phyloP scores from a whole-genome alignment of 768 basidiomycete species.

The Boletus insuetus region DNA sequence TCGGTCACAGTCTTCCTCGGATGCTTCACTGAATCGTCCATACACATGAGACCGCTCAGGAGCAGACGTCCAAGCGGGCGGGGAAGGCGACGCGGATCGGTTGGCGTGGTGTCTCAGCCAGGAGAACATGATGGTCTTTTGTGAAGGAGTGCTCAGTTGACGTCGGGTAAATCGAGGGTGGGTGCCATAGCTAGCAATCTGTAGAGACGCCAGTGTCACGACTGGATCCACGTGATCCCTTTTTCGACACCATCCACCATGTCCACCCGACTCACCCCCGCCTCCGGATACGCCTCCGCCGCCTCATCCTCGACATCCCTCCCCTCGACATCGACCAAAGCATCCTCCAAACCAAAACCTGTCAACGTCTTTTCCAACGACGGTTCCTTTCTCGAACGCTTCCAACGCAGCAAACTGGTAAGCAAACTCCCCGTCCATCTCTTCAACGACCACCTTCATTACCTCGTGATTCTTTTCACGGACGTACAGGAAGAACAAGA shows the following conservation, averaged over 20 bases:
- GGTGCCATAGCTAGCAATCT: no score
- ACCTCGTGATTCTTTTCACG: neutral
- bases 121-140: no score
- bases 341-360: constrained; percentile 39
- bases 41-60: constrained; percentile 45
- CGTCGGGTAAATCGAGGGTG: no score
- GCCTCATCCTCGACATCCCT: constrained; percentile 16
- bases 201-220: no score
- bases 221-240: neutral
- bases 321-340: constrained; percentile 12
- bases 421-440: neutral
- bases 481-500: constrained; percentile 53
- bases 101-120: neutral
- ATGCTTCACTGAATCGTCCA: constrained; percentile 57
- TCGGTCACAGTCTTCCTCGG: constrained; percentile 50
- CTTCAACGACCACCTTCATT: neutral
- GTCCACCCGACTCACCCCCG: neutral
- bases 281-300: constrained; percentile 5
- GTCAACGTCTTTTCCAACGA: constrained; percentile 68
- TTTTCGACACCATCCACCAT: constrained; percentile 3
- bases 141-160: no score
- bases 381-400: constrained; percentile 64
- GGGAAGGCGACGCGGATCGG: neutral
- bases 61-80: constrained; percentile 60
- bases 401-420: constrained; percentile 58